phyloP scores from a whole-genome alignment of 352 stramenopile species.

The Aphanomyces astaci region DNA sequence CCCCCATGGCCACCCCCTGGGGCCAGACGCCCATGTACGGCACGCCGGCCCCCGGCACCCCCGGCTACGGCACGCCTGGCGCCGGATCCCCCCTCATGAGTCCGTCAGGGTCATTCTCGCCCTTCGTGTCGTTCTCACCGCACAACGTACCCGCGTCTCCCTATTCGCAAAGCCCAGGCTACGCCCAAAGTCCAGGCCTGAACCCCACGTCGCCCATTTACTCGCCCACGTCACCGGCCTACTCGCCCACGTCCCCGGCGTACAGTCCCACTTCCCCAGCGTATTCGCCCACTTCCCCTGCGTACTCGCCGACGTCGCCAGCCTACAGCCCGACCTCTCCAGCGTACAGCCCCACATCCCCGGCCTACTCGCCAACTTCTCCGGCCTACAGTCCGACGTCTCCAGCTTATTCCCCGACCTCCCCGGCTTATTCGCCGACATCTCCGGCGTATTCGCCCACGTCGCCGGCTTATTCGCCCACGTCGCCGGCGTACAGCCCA shows the following conservation, averaged over 20 bases:
- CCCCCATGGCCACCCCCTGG: slow-evolving; percentile 80
- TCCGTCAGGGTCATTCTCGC: slow-evolving; percentile 73
- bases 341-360: slow-evolving; percentile 67
- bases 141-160: slow-evolving; percentile 13
- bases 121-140: slow-evolving; percentile 59
- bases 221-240: slow-evolving; percentile 65
- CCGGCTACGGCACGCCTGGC: slow-evolving; percentile 49
- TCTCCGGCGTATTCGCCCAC: slow-evolving; percentile 52
- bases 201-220: slow-evolving; percentile 78
- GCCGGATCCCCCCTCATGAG: slow-evolving; percentile 82
- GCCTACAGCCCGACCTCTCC: slow-evolving; percentile 50
- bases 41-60: slow-evolving; percentile 21
- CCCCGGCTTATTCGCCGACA: slow-evolving; percentile 75
- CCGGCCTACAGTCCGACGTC: slow-evolving; percentile 67
- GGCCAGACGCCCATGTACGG: slow-evolving; percentile 26
- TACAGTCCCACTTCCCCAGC: slow-evolving; percentile 42
- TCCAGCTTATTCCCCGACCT: slow-evolving; percentile 70
- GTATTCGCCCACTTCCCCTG: slow-evolving; percentile 31
- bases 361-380: slow-evolving; percentile 62
- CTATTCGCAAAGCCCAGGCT: slow-evolving; percentile 48
- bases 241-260: slow-evolving; percentile 57
- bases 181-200: slow-evolving; percentile 46
- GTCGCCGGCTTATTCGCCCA: slow-evolving; percentile 58
- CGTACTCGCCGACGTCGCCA: slow-evolving; percentile 37
- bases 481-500: slow-evolving; percentile 50